Conservation (phyloP, 2,329 filamentous ascomycete species). For the Salinomyces thailandicus region DNA sequence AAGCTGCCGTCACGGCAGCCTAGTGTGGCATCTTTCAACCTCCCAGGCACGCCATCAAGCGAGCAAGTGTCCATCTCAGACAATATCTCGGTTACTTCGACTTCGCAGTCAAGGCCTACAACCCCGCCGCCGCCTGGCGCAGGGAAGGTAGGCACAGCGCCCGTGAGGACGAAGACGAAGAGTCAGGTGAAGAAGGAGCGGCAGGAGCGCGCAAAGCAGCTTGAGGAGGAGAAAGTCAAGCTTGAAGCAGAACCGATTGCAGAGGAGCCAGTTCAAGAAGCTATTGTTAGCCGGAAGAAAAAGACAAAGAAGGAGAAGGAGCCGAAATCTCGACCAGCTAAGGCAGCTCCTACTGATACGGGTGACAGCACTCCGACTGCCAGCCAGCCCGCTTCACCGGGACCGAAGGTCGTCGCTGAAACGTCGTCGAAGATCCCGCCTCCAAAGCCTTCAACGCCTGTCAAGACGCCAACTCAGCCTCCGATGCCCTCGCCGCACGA, state of each 20-base stretch:
- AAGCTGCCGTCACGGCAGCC: constrained; percentile 41
- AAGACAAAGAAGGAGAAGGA: constrained; percentile 60
- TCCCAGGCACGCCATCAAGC: constrained; percentile 63
- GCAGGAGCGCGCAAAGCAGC: constrained; percentile 32
- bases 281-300: constrained; percentile 71
- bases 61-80: constrained; percentile 59
- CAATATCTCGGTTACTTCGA: constrained; percentile 62
- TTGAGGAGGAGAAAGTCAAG: constrained; percentile 36
- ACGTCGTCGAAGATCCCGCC: constrained; percentile 1
- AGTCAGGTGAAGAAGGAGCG: constrained; percentile 65
- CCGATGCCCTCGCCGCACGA: constrained; percentile 19
- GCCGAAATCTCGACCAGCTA: constrained; percentile 21
- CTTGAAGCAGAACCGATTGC: constrained; percentile 36
- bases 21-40: constrained; percentile 47
- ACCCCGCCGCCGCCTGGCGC: constrained; percentile 52
- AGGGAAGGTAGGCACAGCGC: constrained; percentile 54
- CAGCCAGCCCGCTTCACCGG: constrained; percentile 22
- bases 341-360: constrained; percentile 14
- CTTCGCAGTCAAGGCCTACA: constrained; percentile 60
- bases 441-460: constrained; percentile 10
- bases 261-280: constrained; percentile 51
- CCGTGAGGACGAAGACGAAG: constrained; percentile 61
- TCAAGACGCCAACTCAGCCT: constrained; percentile 10
- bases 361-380: constrained; percentile 18
- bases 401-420: constrained; percentile 7